Conservation (phyloP, 2,329 filamentous ascomycete genomes). For the Orbilia brochopaga region DNA sequence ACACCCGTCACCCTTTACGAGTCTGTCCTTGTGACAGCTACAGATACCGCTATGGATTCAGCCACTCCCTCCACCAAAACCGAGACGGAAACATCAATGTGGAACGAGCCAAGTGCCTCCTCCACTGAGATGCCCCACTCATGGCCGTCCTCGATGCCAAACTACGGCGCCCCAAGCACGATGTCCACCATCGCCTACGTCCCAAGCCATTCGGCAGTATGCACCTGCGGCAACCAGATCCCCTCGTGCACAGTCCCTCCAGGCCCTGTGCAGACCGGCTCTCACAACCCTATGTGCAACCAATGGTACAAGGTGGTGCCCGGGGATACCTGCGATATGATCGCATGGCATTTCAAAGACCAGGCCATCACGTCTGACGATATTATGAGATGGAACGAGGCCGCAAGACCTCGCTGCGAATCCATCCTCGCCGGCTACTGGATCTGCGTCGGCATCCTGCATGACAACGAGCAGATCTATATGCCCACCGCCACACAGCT, state of each 20-base stretch:
- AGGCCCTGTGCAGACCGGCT: slow-evolving; percentile 15
- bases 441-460: slow-evolving; percentile 29
- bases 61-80: too few relatives aligned
- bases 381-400: slow-evolving; percentile 23
- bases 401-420: neutral
- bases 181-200: slow-evolving; percentile 20
- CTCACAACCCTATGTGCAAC: slow-evolving; percentile 19
- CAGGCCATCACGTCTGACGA: neutral
- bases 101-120: neutral
- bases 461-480: neutral
- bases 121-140: too few relatives aligned
- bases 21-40: too few relatives aligned
- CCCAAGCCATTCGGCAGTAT: slow-evolving; percentile 7
- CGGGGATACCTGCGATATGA: slow-evolving; percentile 20
- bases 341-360: slow-evolving; percentile 3
- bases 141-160: slow-evolving; percentile 1
- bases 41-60: too few relatives aligned
- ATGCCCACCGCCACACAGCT: neutral
- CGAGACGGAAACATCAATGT: neutral
- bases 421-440: neutral
- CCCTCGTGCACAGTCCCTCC: slow-evolving; percentile 37
- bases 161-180: neutral
- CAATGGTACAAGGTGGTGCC: slow-evolving; percentile 38
- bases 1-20: too few relatives aligned
- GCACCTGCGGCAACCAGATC: slow-evolving; percentile 32